Evolutionary conservation across 192 early-diverging fungal species (phyloP), one percentile per base, ranked within the genome.

Genomic region (Coemansia sp.): DNA sequence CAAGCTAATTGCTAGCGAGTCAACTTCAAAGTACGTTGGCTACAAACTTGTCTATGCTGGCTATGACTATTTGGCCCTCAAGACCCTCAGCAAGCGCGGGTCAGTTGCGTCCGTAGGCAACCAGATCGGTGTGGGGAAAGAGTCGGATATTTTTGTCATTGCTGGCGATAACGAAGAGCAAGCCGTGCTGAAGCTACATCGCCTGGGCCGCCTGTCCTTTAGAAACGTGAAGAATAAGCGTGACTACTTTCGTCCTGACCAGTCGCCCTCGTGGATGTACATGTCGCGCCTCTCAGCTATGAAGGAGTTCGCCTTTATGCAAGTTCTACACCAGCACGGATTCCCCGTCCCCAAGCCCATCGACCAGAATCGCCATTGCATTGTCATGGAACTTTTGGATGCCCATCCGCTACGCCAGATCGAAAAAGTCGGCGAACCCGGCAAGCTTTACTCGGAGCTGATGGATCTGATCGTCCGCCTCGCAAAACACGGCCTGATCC

Each of bases 271-370:
- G 5, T 99, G 98, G 98, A 89, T 98, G 84, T 99, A 99, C 82
- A 89, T 99, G 89, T 97, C 98, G 12, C 87, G 95, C 19, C 84
- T 99, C 67, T 95, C 98, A 0, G 96, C 98, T 2, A 93, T 88
- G 86, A 98, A 98, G 65, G 98, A 99, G 78, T 97, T 83, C 65
- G 96, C 96, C 8, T 99, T 99, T 65, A 99, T 99, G 98, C 93
- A 95, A 80, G 93, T 85, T 9, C 69, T 98, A 34, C 80, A 98
- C 65, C 92, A 97, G 61, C 87, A 99, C 66, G 92, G 93, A 15
- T 99, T 97, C 66, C 95, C 96, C 5, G 96, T 99, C 0, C 98
- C 98, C 1, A 84, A 79, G 22, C 98, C 98, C 6, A 83, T 93
- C 35, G 98, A 98, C 82, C 84, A 89, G 56, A 95, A 88, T 72